phyloP scores from a whole-genome alignment of 352 stramenopile genomes.

The Globisporangium takayamanum region DNA sequence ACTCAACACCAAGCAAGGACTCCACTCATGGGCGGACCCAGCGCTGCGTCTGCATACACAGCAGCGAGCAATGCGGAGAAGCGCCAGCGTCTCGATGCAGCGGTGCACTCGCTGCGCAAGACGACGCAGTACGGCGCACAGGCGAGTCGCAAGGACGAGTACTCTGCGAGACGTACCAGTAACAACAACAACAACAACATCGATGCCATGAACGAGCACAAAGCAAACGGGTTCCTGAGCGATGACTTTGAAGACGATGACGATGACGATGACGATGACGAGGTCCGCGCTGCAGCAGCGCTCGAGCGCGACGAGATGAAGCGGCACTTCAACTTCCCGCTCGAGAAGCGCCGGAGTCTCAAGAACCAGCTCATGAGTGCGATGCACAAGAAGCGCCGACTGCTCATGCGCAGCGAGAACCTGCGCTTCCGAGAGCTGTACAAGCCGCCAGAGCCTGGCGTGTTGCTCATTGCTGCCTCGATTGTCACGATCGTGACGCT shows the following conservation, averaged over 20 bases:
- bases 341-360: constrained; percentile 28
- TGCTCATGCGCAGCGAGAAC: constrained; percentile 66
- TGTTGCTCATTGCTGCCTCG: constrained; percentile 41
- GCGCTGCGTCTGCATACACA: constrained; percentile 5
- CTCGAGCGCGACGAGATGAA: constrained; percentile 41
- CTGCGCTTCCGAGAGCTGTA: constrained; percentile 74
- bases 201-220: background rate
- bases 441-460: constrained; percentile 54
- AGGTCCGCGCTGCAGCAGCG: constrained; percentile 22
- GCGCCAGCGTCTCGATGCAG: constrained; percentile 7
- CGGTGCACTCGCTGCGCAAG: constrained; percentile 18
- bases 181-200: background rate
- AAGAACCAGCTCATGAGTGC: constrained; percentile 32
- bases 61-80: constrained; percentile 1
- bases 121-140: constrained; percentile 14
- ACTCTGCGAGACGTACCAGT: background rate
- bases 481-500: constrained; percentile 61
- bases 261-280: constrained; percentile 16
- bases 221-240: constrained; percentile 5
- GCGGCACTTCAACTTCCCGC: constrained; percentile 40
- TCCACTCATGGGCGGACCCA: constrained; percentile 6
- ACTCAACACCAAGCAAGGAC: no score
- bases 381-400: constrained; percentile 53
- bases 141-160: background rate
- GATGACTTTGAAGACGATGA: background rate